Evolutionary conservation across 495 filamentous ascomycete genomes (phyloP), one percentile per base, ranked within the genome.

Genomic region (Geoglossum glabrum): DNA sequence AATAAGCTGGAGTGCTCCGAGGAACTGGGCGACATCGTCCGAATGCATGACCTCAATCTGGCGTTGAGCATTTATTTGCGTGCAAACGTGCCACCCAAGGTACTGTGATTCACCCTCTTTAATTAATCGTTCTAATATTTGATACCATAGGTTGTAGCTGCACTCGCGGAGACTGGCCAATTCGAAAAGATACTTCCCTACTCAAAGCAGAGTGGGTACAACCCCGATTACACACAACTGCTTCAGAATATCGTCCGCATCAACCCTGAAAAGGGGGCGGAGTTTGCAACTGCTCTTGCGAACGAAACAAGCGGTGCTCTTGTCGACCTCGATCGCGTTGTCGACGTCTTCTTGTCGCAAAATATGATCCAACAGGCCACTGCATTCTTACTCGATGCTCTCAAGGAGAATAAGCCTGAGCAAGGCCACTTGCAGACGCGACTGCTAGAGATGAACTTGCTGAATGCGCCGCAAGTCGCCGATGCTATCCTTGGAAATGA

Each of bases 311-410:
- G 78, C 33, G 89, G 92, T 26, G 78, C 87, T 47, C 73, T 97
- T 59, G 80, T 99, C 60, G 90, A 96, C 61, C 79, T 99, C 59
- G 89, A 95, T 64, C 89, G 92, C 28, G 87, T 95, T 21, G 87
- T 97, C 36, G 90, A 97, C 68, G 86, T 99, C 46, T 99, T 99
- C 79, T 79, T 93, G 66, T 87, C 90, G 25, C 92, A 96, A 70
- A 88, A 87, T 68, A 93, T 97, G 89, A 78, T 95, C 51, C 92
- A 97, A 69, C 87, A 94, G 66, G 92, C 90, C 9, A 99, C 92
- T 8, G 90, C 90, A 21, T 97, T 99, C 79, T 73, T 99, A 34
- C 77, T 99, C 26, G 93, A 97, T 68, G 90, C 87, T 17, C 75
- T 99, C 47, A 87, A 92, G 70, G 85, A 86, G 57, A 95, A 99